Percentiles rank a stretch among this genome's conserved stretches.
Conservation (phyloP, 352 stramenopile genomes). For the Phytophthora agathidicida region DNA sequence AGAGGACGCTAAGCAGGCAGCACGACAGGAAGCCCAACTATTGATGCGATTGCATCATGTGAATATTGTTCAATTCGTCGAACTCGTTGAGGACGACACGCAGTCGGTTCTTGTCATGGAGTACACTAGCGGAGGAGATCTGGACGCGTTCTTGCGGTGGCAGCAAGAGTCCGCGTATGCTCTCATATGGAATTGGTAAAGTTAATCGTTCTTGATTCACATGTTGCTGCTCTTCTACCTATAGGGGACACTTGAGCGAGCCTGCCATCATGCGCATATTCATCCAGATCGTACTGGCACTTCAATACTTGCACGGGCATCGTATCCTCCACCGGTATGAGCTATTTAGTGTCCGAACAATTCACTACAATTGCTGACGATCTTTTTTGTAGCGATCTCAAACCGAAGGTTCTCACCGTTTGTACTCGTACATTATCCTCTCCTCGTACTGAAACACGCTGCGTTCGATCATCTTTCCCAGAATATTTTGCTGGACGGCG, state of each 20-base stretch:
- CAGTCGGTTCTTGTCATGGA: slow-evolving; percentile 77
- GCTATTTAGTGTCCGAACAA: neutral
- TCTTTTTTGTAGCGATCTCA: slow-evolving; percentile 53
- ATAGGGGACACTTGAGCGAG: slow-evolving; percentile 37
- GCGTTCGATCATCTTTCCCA: slow-evolving; percentile 4
- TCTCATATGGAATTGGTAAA: neutral
- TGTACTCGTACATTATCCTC: too few relatives aligned
- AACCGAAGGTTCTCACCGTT: slow-evolving; percentile 45
- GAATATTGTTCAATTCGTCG: slow-evolving; percentile 73
- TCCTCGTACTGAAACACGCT: neutral
- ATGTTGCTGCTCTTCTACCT: slow-evolving; percentile 8
- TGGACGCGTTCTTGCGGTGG: slow-evolving; percentile 51
- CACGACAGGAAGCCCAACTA: slow-evolving; percentile 54
- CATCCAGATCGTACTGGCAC: slow-evolving; percentile 61
- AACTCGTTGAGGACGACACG: slow-evolving; percentile 37
- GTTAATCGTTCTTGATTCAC: neutral
- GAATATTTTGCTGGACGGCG: slow-evolving; percentile 62
- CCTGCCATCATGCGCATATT: slow-evolving; percentile 71
- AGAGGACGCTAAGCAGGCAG: slow-evolving; percentile 9
- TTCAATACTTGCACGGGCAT: slow-evolving; percentile 65
- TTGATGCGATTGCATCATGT: slow-evolving; percentile 53
- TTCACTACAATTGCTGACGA: neutral
- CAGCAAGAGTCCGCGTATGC: slow-evolving; percentile 27
- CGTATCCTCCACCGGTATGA: slow-evolving; percentile 69
- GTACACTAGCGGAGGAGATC: slow-evolving; percentile 65